These are phyloP conservation scores for Coffea canephora DNA, from an alignment of 257 asterid species.

Conservation along the genomic window DNA sequence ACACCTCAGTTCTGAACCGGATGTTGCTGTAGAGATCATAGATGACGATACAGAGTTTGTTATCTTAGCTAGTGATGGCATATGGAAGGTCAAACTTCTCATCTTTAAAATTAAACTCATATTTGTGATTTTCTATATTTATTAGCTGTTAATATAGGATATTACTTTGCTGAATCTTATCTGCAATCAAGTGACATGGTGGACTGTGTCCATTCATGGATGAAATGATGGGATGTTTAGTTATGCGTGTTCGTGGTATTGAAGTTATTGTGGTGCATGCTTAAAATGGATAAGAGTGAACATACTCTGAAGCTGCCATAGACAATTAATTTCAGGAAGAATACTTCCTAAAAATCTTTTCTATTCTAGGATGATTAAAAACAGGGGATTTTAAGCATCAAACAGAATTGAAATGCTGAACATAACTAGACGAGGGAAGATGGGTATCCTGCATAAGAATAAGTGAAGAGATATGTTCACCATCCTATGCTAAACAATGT, in stretches of 20 bases:
- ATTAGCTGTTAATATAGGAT: background rate
- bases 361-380: background rate
- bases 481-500: background rate
- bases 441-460: background rate
- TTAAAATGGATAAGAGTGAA: background rate
- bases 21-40: slow-evolving; percentile 51
- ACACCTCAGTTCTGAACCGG: slow-evolving; percentile 90
- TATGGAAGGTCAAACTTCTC: slow-evolving; percentile 69
- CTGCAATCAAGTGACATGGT: background rate
- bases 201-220: background rate
- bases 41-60: slow-evolving; percentile 69
- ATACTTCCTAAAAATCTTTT: background rate
- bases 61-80: slow-evolving; percentile 91
- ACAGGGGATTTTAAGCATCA: background rate
- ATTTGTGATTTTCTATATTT: background rate
- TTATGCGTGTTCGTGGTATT: background rate
- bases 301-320: background rate
- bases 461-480: background rate
- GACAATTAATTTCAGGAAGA: background rate
- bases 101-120: background rate
- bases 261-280: background rate
- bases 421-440: background rate
- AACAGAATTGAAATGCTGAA: background rate
- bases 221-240: background rate
- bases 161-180: background rate